Conservation (phyloP, 768 basidiomycete genomes). For the Terana coerulea region DNA sequence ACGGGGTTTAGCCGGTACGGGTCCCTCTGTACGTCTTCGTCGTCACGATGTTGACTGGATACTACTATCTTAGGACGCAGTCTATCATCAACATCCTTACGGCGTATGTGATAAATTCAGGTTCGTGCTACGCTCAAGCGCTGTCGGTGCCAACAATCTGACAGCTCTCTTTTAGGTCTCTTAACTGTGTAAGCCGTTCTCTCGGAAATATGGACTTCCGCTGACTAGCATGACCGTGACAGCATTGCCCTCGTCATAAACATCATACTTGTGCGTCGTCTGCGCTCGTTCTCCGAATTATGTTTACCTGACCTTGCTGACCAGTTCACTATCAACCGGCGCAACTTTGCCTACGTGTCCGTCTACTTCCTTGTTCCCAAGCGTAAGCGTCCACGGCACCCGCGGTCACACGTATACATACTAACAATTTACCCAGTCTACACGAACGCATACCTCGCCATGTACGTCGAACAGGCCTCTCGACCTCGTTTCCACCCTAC, state of each 20-base stretch:
- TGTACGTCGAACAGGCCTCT: too few relatives aligned
- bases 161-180: background rate
- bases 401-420: background rate
- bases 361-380: background rate
- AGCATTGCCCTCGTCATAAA: background rate
- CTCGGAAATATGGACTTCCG: too few relatives aligned
- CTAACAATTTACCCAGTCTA: background rate
- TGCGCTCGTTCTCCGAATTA: too few relatives aligned
- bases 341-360: background rate
- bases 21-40: background rate
- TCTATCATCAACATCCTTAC: background rate
- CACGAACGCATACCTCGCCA: slow-evolving; percentile 5
- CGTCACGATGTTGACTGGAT: background rate
- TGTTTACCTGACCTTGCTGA: background rate
- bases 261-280: background rate
- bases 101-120: slow-evolving; percentile 4
- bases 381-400: background rate
- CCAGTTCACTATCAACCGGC: background rate
- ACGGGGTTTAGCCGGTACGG: background rate
- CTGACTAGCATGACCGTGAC: background rate
- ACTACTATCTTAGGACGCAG: background rate
- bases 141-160: background rate
- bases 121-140: background rate
- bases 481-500: too few relatives aligned
- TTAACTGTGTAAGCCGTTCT: background rate